Conservation (phyloP, 78 protist species). For the Dictyostelium firmibasis region DNA sequence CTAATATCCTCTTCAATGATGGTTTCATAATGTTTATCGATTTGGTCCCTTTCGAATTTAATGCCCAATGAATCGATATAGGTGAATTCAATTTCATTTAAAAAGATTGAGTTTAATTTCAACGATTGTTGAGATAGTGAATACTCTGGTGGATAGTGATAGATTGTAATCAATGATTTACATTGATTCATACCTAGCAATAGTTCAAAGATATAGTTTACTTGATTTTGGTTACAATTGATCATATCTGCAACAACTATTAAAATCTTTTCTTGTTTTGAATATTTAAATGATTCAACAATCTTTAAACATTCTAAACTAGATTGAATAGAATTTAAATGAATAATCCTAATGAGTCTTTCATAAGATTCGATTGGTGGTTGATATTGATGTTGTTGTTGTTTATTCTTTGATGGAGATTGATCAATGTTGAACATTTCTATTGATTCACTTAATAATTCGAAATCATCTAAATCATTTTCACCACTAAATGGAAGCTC, state of each 20-base stretch:
- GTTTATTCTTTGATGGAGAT: not conserved
- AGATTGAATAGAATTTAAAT: not conserved
- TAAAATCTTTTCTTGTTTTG: not conserved
- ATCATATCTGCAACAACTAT: conserved; percentile 47
- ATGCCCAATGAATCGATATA: conserved; percentile 63
- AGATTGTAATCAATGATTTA: conserved; percentile 21
- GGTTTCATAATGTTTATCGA: not conserved
- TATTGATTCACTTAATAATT: not conserved
- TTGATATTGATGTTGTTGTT: too few relatives aligned
- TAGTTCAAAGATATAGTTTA: conserved; percentile 17
- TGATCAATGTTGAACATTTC: not conserved
- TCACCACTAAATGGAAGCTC: not conserved
- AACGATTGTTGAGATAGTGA: conserved; percentile 27
- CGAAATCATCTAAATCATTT: not conserved
- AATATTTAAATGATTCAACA: not conserved
- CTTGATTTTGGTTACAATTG: conserved; percentile 32
- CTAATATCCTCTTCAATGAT: not conserved
- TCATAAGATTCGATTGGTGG: not conserved
- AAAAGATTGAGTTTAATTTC: conserved; percentile 44
- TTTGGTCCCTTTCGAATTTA: conserved; percentile 21
- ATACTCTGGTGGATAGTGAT: conserved; percentile 59
- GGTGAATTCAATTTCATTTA: conserved; percentile 35
- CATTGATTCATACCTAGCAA: not conserved
- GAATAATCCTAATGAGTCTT: conserved; percentile 1
- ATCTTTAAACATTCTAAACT: conserved; percentile 16